Base-by-base conservation (phyloP, 2,329 filamentous ascomycete species). In the Colletotrichum sp. region DNA sequence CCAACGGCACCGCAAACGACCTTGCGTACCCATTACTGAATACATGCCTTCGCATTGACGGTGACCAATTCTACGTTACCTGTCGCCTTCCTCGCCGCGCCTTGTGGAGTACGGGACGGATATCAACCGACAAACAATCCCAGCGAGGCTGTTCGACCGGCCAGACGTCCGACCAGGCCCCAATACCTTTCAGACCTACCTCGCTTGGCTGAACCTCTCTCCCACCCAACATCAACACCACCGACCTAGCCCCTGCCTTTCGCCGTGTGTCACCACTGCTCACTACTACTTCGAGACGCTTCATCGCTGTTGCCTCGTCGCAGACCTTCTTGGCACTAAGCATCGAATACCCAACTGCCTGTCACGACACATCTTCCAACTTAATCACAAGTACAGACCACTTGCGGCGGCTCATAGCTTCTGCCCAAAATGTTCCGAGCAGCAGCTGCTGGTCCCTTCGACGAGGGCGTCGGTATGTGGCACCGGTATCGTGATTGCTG, bases 381-480 rank as follows among this genome's bases (percentile, higher is more conserved):
- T 24, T 30, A 57, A 12, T 38, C 52, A 18, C 43, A 63, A 63
- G 36, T 34, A 24, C 36, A 63, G 64, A 64, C 34, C 57, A 69
- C 68, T 24, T 48, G 60, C 74, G 71, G 74, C 67, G 52, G 74
- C 71, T 75, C 72, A 66, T 60, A 71, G 66, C 71, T 71, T 48
- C 72, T 71, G 79, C 79, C 78, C 83, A 86, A 83, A 84, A 92
- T 92, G 89, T 92, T 92, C 80, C 87, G 90, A 84, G 89, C 90
- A 80, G 89, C 90, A 82, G 88, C 90, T 80, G 85, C 85, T 77
- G 88, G 89, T 81, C 90, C 90, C 69, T 92, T 90, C 83, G 90
- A 92, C 83, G 90, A 92, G 82, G 87, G 85, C 81, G 87, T 92
- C 85, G 89, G 90, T 92, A 88, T 77, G 89, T 87, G 18, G 24